Conservation (phyloP, 2,329 filamentous ascomycete species). For the Xylariaceae sp. region DNA sequence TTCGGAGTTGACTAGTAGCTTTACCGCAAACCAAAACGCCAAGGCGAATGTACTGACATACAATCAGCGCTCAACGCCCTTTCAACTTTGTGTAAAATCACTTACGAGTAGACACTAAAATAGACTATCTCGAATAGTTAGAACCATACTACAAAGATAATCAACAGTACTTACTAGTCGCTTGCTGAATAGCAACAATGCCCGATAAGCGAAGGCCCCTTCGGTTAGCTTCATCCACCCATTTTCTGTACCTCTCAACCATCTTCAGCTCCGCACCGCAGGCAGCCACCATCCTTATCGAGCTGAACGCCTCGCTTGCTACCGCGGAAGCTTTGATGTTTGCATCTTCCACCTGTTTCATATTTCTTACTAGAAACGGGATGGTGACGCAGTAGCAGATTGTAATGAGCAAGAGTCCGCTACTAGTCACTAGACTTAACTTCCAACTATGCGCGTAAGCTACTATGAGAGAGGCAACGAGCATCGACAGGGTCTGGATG, state of each 20-base stretch:
- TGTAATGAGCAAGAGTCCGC: conserved; percentile 62
- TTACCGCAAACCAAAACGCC: conserved; percentile 43
- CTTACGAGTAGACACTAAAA: conserved; percentile 42
- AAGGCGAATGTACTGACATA: conserved; percentile 40
- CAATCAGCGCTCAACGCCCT: conserved; percentile 12
- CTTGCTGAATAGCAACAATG: conserved; percentile 41
- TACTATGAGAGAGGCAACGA: conserved; percentile 60
- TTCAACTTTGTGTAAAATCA: neutral
- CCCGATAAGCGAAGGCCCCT: conserved; percentile 38
- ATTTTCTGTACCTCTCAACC: conserved; percentile 58
- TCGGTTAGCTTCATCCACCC: conserved; percentile 59
- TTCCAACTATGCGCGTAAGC: conserved; percentile 65
- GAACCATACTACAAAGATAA: neutral
- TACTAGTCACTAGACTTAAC: conserved; percentile 64
- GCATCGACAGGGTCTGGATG: conserved; percentile 60
- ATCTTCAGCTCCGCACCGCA: conserved; percentile 66
- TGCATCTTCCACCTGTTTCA: conserved; percentile 56
- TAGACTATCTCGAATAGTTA: conserved; percentile 36
- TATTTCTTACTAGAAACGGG: conserved; percentile 62
- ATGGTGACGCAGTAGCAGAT: conserved; percentile 58
- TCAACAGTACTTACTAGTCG: conserved; percentile 34
- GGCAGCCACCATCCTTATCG: conserved; percentile 67
- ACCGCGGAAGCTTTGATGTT: conserved; percentile 65
- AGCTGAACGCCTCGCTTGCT: conserved; percentile 65
- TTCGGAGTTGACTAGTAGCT: conserved; percentile 35